Evolutionary conservation across 2,329 filamentous ascomycete genomes (phyloP).

Genomic region (Xylaria sp.): DNA sequence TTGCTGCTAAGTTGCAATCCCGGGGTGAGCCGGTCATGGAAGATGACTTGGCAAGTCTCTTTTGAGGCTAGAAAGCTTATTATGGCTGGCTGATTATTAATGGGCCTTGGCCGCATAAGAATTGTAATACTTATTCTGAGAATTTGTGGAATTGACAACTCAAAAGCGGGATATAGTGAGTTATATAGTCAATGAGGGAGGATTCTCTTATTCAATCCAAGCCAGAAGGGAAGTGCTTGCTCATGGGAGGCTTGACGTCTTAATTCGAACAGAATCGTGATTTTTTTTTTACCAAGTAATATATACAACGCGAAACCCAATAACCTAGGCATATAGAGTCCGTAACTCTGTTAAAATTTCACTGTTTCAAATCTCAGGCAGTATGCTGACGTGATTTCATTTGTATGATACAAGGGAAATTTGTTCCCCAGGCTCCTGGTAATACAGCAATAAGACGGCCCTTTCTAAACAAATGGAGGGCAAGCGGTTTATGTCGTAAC

Average conservation of each 20-base stretch:
- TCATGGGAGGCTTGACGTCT: neutral
- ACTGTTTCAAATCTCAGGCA: neutral
- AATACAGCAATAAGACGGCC: conserved; percentile 25
- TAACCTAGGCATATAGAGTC: neutral
- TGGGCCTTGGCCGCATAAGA: neutral
- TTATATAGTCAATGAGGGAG: neutral
- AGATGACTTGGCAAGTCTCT: conserved; percentile 58
- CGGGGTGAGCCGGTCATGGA: conserved; percentile 64
- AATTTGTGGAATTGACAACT: neutral
- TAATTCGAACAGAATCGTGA: neutral
- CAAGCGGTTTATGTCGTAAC: conserved; percentile 6
- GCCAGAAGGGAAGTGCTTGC: neutral
- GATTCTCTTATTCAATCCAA: neutral
- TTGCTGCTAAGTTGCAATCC: conserved; percentile 74
- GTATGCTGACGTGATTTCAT: conserved; percentile 19
- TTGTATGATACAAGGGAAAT: conserved; percentile 34
- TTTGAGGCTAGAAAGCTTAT: neutral
- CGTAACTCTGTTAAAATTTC: neutral
- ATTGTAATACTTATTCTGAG: neutral
- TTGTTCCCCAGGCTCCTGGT: conserved; percentile 14
- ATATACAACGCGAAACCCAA: too few relatives aligned
- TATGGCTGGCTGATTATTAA: conserved; percentile 2
- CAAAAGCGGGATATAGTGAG: neutral
- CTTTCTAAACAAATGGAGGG: conserved; percentile 13
- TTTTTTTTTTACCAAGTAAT: neutral